Evolutionary conservation across 148 eudicot genomes (phyloP).

Genomic region (Drosera capensis): DNA sequence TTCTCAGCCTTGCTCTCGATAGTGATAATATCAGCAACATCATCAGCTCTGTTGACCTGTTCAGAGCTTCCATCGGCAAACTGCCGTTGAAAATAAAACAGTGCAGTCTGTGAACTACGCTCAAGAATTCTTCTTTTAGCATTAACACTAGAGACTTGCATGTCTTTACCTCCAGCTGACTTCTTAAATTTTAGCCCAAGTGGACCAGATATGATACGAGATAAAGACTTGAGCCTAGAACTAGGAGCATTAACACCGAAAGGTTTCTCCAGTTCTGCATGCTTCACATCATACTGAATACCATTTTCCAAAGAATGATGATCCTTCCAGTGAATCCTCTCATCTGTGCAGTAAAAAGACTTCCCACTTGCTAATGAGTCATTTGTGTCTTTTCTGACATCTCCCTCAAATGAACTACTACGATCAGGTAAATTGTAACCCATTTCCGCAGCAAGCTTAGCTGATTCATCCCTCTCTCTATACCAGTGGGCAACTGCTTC

Average conservation of each 20-base stretch:
- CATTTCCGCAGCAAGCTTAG: constrained; percentile 46
- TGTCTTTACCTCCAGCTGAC: constrained; percentile 50
- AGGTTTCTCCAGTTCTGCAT: constrained; percentile 89
- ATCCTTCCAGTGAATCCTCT: constrained; percentile 68
- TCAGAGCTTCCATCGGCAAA: constrained; percentile 16
- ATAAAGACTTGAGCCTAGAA: constrained; percentile 38
- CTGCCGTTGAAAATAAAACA: constrained; percentile 33
- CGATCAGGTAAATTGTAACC: constrained; percentile 53
- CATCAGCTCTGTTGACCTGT: no score
- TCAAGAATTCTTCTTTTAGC: constrained; percentile 68
- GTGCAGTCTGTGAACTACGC: constrained; percentile 73
- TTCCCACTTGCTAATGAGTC: constrained; percentile 19
- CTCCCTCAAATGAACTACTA: constrained; percentile 19
- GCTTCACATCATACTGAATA: constrained; percentile 80
- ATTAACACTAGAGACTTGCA: constrained; percentile 21
- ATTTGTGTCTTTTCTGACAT: constrained; percentile 20
- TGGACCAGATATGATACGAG: constrained; percentile 41
- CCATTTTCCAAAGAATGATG: constrained; percentile 91
- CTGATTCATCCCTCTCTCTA: constrained; percentile 66
- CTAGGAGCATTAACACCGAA: constrained; percentile 60
- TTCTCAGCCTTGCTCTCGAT: constrained; percentile 11
- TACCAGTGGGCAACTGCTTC: constrained; percentile 41
- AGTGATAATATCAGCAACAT: constrained; percentile 5
- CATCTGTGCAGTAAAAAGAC: constrained; percentile 39
- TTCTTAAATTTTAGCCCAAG: constrained; percentile 49